Conservation (phyloP, 2,329 filamentous ascomycete genomes). For the Aspergillus alliaceus region DNA sequence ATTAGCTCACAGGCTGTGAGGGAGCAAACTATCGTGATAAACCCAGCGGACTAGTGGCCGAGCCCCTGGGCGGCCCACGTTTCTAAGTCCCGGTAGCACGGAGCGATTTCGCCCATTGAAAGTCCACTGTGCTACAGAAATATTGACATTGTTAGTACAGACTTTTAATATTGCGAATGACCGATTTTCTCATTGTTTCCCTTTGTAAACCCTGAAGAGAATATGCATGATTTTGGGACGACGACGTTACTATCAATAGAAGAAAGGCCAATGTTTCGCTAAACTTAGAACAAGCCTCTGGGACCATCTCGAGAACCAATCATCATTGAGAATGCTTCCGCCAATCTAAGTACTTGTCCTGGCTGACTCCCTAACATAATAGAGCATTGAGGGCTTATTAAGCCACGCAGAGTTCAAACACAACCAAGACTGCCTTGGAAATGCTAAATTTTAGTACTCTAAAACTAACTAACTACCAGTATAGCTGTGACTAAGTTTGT, state of each 20-base stretch:
- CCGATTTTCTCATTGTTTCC: not conserved
- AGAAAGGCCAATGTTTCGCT: not conserved
- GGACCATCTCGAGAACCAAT: not conserved
- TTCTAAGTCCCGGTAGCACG: not conserved
- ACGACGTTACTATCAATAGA: not conserved
- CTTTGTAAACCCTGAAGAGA: not conserved
- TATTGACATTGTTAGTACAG: not conserved
- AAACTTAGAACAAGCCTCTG: not conserved
- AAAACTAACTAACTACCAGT: too few relatives aligned
- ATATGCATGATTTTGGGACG: not conserved
- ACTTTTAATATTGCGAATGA: not conserved
- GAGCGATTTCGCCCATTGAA: not conserved
- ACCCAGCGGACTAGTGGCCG: not conserved
- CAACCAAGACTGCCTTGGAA: too few relatives aligned
- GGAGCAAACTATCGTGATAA: not conserved
- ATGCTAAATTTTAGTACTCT: too few relatives aligned
- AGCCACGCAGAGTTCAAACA: too few relatives aligned
- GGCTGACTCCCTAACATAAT: too few relatives aligned
- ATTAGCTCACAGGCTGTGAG: not conserved
- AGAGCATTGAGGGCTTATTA: too few relatives aligned
- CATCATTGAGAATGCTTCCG: not conserved
- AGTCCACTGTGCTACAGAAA: not conserved
- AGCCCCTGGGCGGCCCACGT: slow-evolving; percentile 18
- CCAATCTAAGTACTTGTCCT: too few relatives aligned
- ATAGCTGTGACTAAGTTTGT: not conserved